Evolutionary conservation across 352 stramenopile species (phyloP).

Genomic region (Globisporangium irregulare): DNA sequence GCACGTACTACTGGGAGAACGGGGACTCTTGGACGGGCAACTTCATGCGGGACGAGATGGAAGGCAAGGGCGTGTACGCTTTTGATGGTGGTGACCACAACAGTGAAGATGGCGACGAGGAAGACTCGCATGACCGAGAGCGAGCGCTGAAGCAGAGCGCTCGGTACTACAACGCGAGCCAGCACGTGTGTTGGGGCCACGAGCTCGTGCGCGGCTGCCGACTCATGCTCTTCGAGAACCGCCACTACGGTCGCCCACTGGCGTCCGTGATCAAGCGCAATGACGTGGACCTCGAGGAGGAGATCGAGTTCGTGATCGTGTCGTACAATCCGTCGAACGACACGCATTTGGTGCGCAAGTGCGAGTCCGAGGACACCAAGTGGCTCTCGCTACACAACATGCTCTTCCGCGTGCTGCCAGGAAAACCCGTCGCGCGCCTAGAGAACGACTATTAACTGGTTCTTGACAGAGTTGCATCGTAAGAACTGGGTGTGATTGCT

Average conservation of each 20-base stretch:
- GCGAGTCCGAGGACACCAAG: conserved; percentile 34
- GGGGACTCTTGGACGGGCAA: conserved; percentile 53
- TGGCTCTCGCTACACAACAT: conserved; percentile 55
- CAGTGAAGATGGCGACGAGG: conserved; percentile 22
- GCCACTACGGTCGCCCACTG: conserved; percentile 39
- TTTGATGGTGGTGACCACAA: conserved; percentile 12
- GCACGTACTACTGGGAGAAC: conserved; percentile 57
- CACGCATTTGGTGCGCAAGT: conserved; percentile 40
- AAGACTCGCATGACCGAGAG: not conserved
- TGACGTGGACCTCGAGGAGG: conserved; percentile 39
- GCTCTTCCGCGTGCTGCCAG: conserved; percentile 38
- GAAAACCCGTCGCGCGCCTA: conserved; percentile 30
- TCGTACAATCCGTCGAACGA: conserved; percentile 40
- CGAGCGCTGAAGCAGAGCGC: conserved; percentile 18
- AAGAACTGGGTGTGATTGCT: not conserved
- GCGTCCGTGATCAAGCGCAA: conserved; percentile 29
- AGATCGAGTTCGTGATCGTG: conserved; percentile 53
- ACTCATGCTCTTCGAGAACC: conserved; percentile 41
- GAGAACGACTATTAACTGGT: conserved; percentile 4
- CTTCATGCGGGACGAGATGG: conserved; percentile 59
- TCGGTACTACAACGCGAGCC: conserved; percentile 57
- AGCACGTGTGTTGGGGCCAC: conserved; percentile 68
- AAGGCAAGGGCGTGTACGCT: conserved; percentile 57
- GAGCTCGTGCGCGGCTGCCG: conserved; percentile 51
- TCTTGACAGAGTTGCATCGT: not conserved